Percentiles rank a stretch among this genome's conserved stretches.
Conservation (phyloP, 164 flowering plant species). For the Vitis rupestris region DNA sequence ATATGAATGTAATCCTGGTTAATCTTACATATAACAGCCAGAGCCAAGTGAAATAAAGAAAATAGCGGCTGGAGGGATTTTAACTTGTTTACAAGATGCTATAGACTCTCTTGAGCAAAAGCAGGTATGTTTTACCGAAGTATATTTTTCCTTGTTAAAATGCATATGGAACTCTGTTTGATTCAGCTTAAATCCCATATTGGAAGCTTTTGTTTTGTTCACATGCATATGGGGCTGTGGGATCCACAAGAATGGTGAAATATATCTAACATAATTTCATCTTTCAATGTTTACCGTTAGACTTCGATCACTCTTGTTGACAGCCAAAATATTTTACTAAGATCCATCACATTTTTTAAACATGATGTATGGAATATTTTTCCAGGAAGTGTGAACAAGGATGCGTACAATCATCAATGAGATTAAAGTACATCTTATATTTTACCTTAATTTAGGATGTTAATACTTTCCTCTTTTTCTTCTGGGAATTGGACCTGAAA, state of each 20-base stretch:
- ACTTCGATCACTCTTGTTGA: too few relatives aligned
- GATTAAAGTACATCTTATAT: too few relatives aligned
- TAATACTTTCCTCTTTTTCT: too few relatives aligned
- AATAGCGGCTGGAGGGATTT: slow-evolving; percentile 83
- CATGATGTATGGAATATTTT: neutral
- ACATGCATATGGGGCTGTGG: too few relatives aligned
- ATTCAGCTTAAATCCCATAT: neutral
- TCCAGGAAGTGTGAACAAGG: neutral
- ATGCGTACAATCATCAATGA: neutral
- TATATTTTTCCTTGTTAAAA: neutral
- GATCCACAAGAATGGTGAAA: too few relatives aligned
- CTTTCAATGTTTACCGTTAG: too few relatives aligned
- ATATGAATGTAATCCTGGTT: neutral
- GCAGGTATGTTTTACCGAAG: slow-evolving; percentile 38
- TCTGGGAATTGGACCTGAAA: too few relatives aligned
- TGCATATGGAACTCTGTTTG: neutral
- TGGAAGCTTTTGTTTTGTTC: too few relatives aligned
- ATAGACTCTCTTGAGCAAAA: slow-evolving; percentile 77
- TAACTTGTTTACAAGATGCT: slow-evolving; percentile 89
- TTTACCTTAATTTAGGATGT: too few relatives aligned
- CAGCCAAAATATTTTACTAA: too few relatives aligned
- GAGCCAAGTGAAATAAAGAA: slow-evolving; percentile 67
- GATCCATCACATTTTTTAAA: neutral
- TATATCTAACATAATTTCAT: neutral
- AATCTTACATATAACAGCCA: slow-evolving; percentile 54